These are phyloP conservation scores for Cladosporium sp. DNA, from an alignment of 2,329 filamentous ascomycete genomes.

Conservation along the genomic window DNA sequence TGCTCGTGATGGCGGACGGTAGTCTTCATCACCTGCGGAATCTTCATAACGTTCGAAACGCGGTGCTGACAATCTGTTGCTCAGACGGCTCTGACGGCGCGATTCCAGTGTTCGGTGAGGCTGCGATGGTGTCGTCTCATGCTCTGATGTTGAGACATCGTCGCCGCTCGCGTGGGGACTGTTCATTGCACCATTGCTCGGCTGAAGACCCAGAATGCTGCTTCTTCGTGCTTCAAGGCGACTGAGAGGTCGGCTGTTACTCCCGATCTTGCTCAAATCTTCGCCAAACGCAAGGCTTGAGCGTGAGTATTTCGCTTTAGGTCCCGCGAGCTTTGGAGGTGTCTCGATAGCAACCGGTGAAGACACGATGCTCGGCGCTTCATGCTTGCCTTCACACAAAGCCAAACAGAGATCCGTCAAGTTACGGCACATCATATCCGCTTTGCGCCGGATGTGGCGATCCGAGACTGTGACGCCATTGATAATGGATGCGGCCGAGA, in stretches of 20 bases:
- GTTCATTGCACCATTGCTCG: conserved; percentile 13
- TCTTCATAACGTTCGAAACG: conserved; percentile 28
- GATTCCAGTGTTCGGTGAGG: conserved; percentile 16
- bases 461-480: conserved; percentile 65
- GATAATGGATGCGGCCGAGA: conserved; percentile 62
- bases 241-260: conserved; percentile 28
- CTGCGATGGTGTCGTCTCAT: conserved; percentile 26
- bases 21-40: conserved; percentile 34
- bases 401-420: conserved; percentile 89
- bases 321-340: background rate
- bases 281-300: conserved; percentile 8
- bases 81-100: conserved; percentile 22
- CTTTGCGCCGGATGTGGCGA: conserved; percentile 81
- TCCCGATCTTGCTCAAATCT: conserved; percentile 2
- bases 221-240: conserved; percentile 44
- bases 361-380: conserved; percentile 18
- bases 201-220: conserved; percentile 29
- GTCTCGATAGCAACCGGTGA: conserved; percentile 20
- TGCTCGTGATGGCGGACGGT: conserved; percentile 46
- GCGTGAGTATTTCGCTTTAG: background rate
- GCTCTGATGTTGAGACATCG: conserved; percentile 25
- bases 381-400: conserved; percentile 47
- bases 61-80: conserved; percentile 36
- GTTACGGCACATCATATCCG: conserved; percentile 87
- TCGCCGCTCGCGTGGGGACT: conserved; percentile 30